Evolutionary conservation across 1,284 basidiomycete genomes (phyloP), one percentile per base, ranked within the genome.

Genomic region (Waitea zeae): DNA sequence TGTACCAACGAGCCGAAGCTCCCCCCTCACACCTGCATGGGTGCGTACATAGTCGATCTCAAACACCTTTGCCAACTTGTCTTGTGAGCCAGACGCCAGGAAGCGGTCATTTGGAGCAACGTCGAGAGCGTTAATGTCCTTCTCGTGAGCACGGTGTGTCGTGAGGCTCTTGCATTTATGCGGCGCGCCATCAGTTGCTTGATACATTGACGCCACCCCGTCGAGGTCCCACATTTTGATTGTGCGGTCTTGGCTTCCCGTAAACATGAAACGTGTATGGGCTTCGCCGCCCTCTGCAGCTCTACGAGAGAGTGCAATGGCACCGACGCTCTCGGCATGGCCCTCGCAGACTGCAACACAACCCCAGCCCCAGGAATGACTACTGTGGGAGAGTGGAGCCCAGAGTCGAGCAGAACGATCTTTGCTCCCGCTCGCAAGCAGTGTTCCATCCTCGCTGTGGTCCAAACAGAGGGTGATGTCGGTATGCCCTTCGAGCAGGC

Each of bases 211-310:
- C 12, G 43, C 35, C 22, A 45, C 36, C 32, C 65, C 55, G 3
- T 83, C 54, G 12, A 95, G 55, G 54, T 98, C 92, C 95, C 95
- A 99, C 70, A 98, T 79, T 56, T 99, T 99, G 53, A 96, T 82
- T 2, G 95, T 98, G 19, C 88, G 75, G 52, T 99, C 95, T 57
- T 97, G 92, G 48, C 82, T 87, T 13, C 90, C 95, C 3, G 90
- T 95, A 48, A 93, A 81, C 62, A 92, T 64, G 56, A 93, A 90
- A 18, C 59, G 59, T n/a, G n/a, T n/a, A n/a, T n/a, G n/a, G n/a
- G n/a, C n/a, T 46, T 48, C 50, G 18, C 31, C 46, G 40, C 40
- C 46, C 46, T 53, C 54, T 4, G 39, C 45, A 15, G 47, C 44
- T 41, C 61, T 60, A 14, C 72, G 64, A 13, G 83, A 74, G 49